These are phyloP conservation scores for Fragaria iinumae DNA, from an alignment of 306 rosid species.

Conservation along the genomic window DNA sequence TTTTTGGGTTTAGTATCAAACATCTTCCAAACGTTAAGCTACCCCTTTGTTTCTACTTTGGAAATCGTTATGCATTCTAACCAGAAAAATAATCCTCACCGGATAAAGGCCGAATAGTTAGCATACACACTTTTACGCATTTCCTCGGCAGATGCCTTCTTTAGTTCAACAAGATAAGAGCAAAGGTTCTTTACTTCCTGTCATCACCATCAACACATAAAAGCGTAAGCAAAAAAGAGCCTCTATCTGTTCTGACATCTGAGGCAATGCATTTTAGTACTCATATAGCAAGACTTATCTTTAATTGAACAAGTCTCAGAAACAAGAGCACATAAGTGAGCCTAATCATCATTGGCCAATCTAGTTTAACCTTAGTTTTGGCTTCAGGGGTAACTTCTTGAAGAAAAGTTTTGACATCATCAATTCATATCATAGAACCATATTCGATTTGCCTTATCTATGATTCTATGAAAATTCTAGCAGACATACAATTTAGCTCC, in stretches of 20 bases:
- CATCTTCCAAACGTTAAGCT: background rate
- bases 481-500: background rate
- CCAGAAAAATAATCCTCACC: slow-evolving; percentile 39
- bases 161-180: slow-evolving; percentile 62
- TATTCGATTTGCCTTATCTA: background rate
- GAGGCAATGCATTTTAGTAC: background rate
- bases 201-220: slow-evolving; percentile 9
- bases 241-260: background rate
- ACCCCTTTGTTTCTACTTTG: background rate
- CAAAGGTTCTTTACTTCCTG: slow-evolving; percentile 79
- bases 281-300: background rate
- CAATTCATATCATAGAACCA: too few relatives aligned
- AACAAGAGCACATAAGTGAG: too few relatives aligned
- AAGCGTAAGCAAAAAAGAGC: background rate
- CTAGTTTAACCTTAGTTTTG: too few relatives aligned
- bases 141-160: slow-evolving; percentile 97
- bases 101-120: slow-evolving; percentile 85
- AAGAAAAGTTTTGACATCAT: too few relatives aligned
- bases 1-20: background rate
- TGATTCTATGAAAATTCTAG: background rate
- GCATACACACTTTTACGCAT: slow-evolving; percentile 93
- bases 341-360: too few relatives aligned
- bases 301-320: background rate
- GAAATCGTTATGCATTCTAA: background rate
- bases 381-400: too few relatives aligned